Base-by-base conservation (phyloP, 2,329 filamentous ascomycete species). In the Chalaropsis ovoidea region DNA sequence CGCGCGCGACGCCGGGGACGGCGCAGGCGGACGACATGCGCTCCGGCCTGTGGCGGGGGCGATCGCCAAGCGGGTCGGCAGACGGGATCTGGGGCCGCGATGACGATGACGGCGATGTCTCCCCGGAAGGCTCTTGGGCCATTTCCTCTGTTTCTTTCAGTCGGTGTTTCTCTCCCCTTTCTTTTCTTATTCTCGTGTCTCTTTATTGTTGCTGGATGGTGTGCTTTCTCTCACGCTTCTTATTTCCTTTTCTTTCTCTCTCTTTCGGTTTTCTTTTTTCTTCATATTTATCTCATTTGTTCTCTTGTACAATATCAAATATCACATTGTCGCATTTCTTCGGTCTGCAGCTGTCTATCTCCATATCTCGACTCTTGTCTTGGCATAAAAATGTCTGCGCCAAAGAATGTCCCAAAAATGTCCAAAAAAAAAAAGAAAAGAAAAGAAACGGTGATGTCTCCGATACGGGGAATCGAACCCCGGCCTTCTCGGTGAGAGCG, bases 401-500 rank as follows among this genome's bases (percentile, higher is more conserved):
- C 3, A 35, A 35, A 35, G 31, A 3, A 35, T 35, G 3, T 35
- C 7, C 31, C 31, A 35, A 3, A 35, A 35, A 35, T 3, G 31
- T 35, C 3, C 3, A 13, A 45, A 47, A 47, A 19, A 47, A 52
- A 52, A 52, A 52, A 27, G 10, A 49, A 49, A 24, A 49, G 10
- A 49, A 49, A 49, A 49, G 19, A 22, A 2, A 49, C 8, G 19
- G 6, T 15, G 47, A 6, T 52, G 47, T 52, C 67, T 70, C 69
- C 68, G 68, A 66, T 68, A 68, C 69, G 64, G 69, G 68, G 69
- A 70, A 69, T 70, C 67, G 69, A 70, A 70, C 69, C 69, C 69
- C 63, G 68, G 68, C 67, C 69, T 68, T 62, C 67, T 66, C 69
- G 68, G 69, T 68, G 47, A 64, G 47, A 58, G 62, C 62, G 47